Percentiles rank a stretch among this genome's conserved stretches.
Evolutionary conservation across 208 protist genomes (phyloP).

Genomic region (Trypanosoma rangeli): DNA sequence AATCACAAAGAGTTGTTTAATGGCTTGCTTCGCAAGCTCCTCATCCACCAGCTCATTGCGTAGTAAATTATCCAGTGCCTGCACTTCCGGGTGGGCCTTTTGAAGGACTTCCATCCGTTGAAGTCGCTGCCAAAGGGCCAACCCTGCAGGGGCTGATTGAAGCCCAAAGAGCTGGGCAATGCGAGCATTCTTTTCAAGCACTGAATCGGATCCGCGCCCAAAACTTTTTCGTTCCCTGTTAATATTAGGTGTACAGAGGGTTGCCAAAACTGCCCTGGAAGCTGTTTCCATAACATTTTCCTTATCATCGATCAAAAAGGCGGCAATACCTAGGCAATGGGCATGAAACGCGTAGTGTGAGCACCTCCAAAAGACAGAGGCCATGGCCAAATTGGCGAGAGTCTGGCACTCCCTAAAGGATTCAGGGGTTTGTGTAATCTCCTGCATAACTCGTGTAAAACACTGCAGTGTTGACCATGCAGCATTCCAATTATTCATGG

Average conservation of each 20-base stretch:
- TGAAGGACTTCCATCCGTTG: conserved; percentile 27
- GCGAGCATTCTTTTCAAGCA: conserved; percentile 33
- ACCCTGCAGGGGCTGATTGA: conserved; percentile 35
- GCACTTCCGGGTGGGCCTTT: conserved; percentile 24
- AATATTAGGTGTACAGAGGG: conserved; percentile 54
- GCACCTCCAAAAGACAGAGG: conserved; percentile 69
- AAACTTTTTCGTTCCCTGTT: conserved; percentile 58
- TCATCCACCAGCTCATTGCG: conserved; percentile 15
- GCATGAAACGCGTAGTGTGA: conserved; percentile 67
- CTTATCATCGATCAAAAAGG: conserved; percentile 37
- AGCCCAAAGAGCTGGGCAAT: conserved; percentile 66
- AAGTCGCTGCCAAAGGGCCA: conserved; percentile 30
- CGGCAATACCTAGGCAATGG: conserved; percentile 58
- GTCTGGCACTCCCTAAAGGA: conserved; percentile 22
- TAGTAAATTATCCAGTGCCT: conserved; percentile 19
- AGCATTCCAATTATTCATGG: conserved; percentile 44
- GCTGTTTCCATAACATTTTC: conserved; percentile 27
- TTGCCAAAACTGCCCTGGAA: conserved; percentile 62
- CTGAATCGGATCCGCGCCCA: conserved; percentile 34
- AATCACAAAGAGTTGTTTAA: conserved; percentile 23
- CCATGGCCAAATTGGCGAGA: conserved; percentile 60
- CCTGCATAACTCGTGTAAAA: conserved; percentile 63
- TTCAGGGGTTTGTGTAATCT: conserved; percentile 22
- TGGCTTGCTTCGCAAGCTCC: conserved; percentile 21
- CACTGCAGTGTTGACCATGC: conserved; percentile 55